Conservation (phyloP, 1,284 basidiomycete genomes). For the Ganoderma lingzhi region DNA sequence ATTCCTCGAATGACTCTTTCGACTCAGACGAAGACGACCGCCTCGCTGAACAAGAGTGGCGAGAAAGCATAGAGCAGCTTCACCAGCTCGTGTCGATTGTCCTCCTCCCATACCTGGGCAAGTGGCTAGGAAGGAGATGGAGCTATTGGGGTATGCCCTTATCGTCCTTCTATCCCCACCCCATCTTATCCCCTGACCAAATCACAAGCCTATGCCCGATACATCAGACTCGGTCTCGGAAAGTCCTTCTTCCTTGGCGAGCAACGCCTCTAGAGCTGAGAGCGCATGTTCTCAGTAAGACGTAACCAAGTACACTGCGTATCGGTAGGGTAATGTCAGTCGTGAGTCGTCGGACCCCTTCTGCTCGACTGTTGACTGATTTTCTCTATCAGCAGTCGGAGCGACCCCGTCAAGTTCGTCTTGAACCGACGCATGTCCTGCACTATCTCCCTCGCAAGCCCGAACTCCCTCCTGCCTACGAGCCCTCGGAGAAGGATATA, state of each 20-base stretch:
- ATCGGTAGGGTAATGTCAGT: conserved; percentile 21
- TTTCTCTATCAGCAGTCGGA: conserved; percentile 48
- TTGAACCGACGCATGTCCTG: conserved; percentile 57
- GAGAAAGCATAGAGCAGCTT: conserved; percentile 87
- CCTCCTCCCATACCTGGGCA: conserved; percentile 87
- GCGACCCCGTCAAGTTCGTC: conserved; percentile 35
- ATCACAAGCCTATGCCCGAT: conserved; percentile 73
- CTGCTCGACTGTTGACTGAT: conserved; percentile 45
- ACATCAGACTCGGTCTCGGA: conserved; percentile 71
- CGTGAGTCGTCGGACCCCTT: conserved; percentile 26
- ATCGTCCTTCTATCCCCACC: conserved; percentile 17
- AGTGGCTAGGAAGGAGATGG: conserved; percentile 87
- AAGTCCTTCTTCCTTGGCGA: conserved; percentile 71
- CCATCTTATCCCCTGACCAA: conserved; percentile 26
- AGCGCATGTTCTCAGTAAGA: conserved; percentile 9
- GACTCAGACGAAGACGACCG: conserved; percentile 78
- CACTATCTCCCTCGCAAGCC: conserved; percentile 64
- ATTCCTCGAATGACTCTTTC: conserved; percentile 57
- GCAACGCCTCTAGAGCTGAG: conserved; percentile 25
- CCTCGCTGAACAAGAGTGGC: conserved; percentile 90
- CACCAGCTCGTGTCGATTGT: conserved; percentile 83
- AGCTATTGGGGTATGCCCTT: conserved; percentile 81
- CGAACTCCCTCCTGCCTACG: conserved; percentile 60
- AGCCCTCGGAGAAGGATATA: conserved; percentile 75
- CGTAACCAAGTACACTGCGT: conserved; percentile 5